These are phyloP conservation scores for Calonectria leucothoes DNA, from an alignment of 2,329 filamentous ascomycete species.

Conservation along the genomic window DNA sequence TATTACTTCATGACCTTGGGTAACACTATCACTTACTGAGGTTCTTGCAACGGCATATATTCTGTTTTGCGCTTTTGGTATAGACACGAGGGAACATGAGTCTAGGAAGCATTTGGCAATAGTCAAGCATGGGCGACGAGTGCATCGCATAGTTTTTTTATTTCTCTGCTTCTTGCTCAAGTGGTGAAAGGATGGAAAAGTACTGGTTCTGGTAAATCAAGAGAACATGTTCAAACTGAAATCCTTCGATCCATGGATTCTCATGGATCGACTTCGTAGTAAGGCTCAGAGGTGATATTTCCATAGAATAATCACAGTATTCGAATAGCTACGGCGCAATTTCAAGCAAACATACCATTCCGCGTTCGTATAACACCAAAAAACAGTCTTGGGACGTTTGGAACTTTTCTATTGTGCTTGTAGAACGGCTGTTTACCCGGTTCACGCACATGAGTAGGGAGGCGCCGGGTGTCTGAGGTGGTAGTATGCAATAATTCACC, in stretches of 20 bases:
- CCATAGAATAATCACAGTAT: too few species aligned
- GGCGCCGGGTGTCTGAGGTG: too few species aligned
- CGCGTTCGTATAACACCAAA: background rate
- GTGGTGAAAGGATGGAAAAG: background rate
- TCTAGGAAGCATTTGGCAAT: background rate
- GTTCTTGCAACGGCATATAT: background rate
- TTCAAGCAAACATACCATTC: too few species aligned
- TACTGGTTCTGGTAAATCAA: too few species aligned
- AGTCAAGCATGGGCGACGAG: background rate
- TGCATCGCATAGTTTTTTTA: background rate
- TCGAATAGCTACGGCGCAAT: too few species aligned
- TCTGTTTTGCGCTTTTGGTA: background rate
- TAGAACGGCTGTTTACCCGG: too few species aligned
- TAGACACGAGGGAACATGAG: background rate
- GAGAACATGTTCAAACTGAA: background rate
- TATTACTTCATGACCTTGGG: background rate
- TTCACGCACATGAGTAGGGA: too few species aligned
- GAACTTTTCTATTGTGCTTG: background rate
- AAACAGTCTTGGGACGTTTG: background rate
- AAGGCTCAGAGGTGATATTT: background rate
- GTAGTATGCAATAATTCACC: too few species aligned
- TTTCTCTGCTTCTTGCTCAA: background rate
- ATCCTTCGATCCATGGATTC: background rate
- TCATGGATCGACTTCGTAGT: background rate
- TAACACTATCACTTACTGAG: background rate